Evolutionary conservation across 1,139 yeast genomes (phyloP).

Genomic region (Pichia sp.): DNA sequence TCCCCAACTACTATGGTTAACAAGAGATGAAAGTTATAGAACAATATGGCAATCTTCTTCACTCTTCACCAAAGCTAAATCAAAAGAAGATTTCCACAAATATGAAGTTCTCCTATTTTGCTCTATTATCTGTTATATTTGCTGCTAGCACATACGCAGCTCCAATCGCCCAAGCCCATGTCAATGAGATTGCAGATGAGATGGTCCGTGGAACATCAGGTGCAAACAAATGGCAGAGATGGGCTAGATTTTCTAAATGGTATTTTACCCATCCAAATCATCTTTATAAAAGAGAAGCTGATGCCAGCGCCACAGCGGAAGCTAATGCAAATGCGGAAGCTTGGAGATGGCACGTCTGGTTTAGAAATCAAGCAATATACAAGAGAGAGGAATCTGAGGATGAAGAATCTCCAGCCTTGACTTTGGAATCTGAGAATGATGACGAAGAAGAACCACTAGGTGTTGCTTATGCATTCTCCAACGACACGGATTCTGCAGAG

Average conservation of each 20-base stretch:
- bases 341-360: slow-evolving; percentile 10
- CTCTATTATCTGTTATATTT: slow-evolving; percentile 7
- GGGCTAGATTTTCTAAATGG: no score
- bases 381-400: slow-evolving; percentile 16
- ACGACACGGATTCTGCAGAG: slow-evolving; percentile 7
- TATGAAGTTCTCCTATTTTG: slow-evolving; percentile 9
- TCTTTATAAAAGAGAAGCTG: slow-evolving; percentile 3
- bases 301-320: slow-evolving; percentile 10
- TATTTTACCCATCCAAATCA: slow-evolving; percentile 7
- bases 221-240: slow-evolving; percentile 6
- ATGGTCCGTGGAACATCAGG: slow-evolving; percentile 15
- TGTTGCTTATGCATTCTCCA: slow-evolving; percentile 7
- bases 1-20: no score
- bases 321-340: slow-evolving; percentile 15
- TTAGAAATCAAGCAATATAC: slow-evolving; percentile 14
- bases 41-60: background rate
- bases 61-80: background rate
- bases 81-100: slow-evolving; percentile 1
- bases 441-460: slow-evolving; percentile 12
- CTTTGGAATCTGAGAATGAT: slow-evolving; percentile 9
- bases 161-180: slow-evolving; percentile 8
- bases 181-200: slow-evolving; percentile 14
- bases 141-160: slow-evolving; percentile 8
- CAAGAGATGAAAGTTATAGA: no score
- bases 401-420: background rate